Evolutionary conservation across 1,139 yeast genomes (phyloP), one percentile per base, ranked within the genome.

Genomic region (Scheffersomyces illinoinensis): DNA sequence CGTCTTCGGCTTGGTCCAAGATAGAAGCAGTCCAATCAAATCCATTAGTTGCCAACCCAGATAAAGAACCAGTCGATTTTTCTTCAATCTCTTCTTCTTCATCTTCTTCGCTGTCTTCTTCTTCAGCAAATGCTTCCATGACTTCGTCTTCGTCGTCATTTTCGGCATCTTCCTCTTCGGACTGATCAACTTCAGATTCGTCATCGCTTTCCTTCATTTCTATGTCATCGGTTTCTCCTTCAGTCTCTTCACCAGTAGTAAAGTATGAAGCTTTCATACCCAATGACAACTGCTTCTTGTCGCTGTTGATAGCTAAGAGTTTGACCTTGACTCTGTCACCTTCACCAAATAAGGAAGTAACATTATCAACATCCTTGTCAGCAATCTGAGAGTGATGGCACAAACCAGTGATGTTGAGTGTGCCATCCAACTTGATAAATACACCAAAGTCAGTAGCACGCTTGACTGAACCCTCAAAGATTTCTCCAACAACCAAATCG

Each of bases 191-290:
- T 5, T 66, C 74, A 14, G 62, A 68, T 10, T 68, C 76, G 7
- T 61, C 65, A 23, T 65, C 74, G 4, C 64, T 72, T 48, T 48
- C 51, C n/a, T 48, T 24, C 51, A 48, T 48, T 17, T 71, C 51
- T 21, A 48, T 78, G 7, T 63, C 72, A 1, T 71, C 78, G 3
- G 57, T 66, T 39, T 66, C 74, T 17, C 67, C 74, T 26, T 64
- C 71, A 10, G 60, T 70, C 17, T 67, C 75, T 8, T 72, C 74
- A 20, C 71, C 82, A 23, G 74, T 79, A 23, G 80, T 81, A 73
- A 95, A 93, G 75, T 89, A 92, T 4, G 97, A 91, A 2, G 98
- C 98, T 77, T 93, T 95, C 93, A 93, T 88, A 64, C 98, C 97
- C 60, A 93, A 83, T 0, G 97, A 88, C 53, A 93, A 71, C 70